Percentiles rank a stretch among this genome's conserved stretches.
These are phyloP conservation scores for Ceratobasidium sp. DNA, from an alignment of 1,284 basidiomycete species.

Conservation along the genomic window DNA sequence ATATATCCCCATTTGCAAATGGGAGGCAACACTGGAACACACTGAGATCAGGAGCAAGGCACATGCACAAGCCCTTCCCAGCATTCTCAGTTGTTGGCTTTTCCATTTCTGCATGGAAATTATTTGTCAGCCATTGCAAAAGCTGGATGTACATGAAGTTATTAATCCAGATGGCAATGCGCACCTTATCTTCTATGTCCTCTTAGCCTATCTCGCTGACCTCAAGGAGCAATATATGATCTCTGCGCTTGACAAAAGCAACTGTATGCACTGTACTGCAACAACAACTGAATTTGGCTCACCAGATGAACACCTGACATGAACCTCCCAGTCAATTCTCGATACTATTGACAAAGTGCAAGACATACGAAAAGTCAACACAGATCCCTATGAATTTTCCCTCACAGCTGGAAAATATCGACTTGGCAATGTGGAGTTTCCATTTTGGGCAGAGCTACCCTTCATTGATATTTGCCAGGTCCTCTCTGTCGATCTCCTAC, in stretches of 20 bases:
- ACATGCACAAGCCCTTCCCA: conserved; percentile 10
- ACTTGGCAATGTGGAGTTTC: conserved; percentile 41
- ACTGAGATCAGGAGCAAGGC: conserved; percentile 13
- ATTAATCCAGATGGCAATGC: conserved; percentile 17
- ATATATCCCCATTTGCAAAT: conserved; percentile 39
- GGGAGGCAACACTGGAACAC: conserved; percentile 2
- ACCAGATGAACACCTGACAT: neutral
- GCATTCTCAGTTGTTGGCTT: conserved; percentile 9
- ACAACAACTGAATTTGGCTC: conserved; percentile 32
- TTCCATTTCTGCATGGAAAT: conserved; percentile 32
- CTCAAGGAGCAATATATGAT: conserved; percentile 35
- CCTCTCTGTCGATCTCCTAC: conserved; percentile 37
- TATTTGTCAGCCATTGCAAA: conserved; percentile 6
- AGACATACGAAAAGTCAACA: neutral
- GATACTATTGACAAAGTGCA: conserved; percentile 3
- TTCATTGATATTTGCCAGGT: conserved; percentile 22
- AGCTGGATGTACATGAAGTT: neutral
- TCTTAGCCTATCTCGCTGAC: conserved; percentile 27
- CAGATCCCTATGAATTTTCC: conserved; percentile 31
- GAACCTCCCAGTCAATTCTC: conserved; percentile 27
- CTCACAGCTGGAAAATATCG: neutral
- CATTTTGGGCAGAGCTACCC: conserved; percentile 41
- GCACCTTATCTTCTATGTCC: conserved; percentile 10
- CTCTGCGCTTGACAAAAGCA: conserved; percentile 20
- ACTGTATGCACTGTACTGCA: conserved; percentile 28